phyloP scores from a whole-genome alignment of 179 eudicot genomes.

The Beta lomatogona region DNA sequence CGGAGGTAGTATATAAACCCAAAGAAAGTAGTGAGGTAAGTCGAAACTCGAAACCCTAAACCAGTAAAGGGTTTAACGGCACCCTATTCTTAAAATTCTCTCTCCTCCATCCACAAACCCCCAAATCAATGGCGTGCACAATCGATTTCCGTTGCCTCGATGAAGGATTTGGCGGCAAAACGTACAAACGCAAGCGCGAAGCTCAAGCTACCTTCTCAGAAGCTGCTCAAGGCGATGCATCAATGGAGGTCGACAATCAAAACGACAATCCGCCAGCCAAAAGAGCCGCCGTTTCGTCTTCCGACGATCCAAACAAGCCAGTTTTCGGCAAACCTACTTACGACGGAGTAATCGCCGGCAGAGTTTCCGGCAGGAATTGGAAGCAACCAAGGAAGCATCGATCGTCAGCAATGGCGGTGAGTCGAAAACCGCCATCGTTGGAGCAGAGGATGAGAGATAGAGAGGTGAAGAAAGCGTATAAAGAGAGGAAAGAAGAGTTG shows the following conservation, averaged over 20 bases:
- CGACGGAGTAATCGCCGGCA: constrained; percentile 92
- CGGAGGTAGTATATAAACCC: too few relatives aligned
- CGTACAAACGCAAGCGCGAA: constrained; percentile 80
- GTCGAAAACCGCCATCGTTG: constrained; percentile 35
- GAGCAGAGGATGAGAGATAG: constrained; percentile 66
- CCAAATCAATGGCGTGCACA: constrained; percentile 72
- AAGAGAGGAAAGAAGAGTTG: constrained; percentile 78
- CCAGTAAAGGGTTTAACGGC: constrained; percentile 18
- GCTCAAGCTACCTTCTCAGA: background rate
- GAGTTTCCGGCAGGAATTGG: constrained; percentile 82
- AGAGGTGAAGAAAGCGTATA: constrained; percentile 82
- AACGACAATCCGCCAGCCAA: constrained; percentile 56
- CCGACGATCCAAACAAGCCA: constrained; percentile 67
- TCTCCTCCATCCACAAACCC: constrained; percentile 3
- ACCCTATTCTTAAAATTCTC: background rate
- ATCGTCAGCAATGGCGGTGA: constrained; percentile 62
- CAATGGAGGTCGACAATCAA: constrained; percentile 66
- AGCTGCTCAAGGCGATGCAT: constrained; percentile 1
- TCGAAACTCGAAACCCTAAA: constrained; percentile 22
- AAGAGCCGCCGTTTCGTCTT: constrained; percentile 60
- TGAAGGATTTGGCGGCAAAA: constrained; percentile 95
- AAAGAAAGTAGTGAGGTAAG: too few relatives aligned
- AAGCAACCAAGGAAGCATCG: constrained; percentile 63
- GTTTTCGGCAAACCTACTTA: constrained; percentile 66
- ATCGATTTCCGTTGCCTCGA: constrained; percentile 77